Evolutionary conservation across 2,329 filamentous ascomycete species (phyloP).

Genomic region (Fusarium goolgardi): DNA sequence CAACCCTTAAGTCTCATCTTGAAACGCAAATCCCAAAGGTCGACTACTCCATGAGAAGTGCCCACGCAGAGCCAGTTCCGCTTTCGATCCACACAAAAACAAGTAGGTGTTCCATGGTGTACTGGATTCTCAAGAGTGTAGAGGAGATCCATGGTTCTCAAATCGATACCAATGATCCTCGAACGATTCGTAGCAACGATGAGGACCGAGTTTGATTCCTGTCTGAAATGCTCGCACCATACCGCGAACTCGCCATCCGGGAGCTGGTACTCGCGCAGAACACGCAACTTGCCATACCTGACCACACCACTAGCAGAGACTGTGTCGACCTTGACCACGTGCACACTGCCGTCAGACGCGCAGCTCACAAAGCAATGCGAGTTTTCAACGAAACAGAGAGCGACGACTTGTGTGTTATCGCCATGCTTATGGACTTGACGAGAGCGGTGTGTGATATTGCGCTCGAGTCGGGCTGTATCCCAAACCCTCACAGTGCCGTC

Average conservation of each 20-base stretch:
- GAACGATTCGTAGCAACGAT: constrained; percentile 88
- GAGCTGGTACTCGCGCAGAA: constrained; percentile 85
- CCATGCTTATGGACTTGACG: constrained; percentile 85
- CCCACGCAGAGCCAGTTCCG: constrained; percentile 92
- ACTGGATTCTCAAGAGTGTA: constrained; percentile 88
- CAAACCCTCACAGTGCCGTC: constrained; percentile 93
- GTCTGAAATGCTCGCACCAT: constrained; percentile 92
- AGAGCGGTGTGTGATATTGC: constrained; percentile 88
- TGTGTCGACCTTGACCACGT: constrained; percentile 84
- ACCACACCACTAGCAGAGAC: constrained; percentile 61
- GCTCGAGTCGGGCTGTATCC: constrained; percentile 90
- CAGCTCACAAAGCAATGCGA: constrained; percentile 95
- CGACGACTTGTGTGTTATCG: constrained; percentile 77
- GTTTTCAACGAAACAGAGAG: constrained; percentile 90
- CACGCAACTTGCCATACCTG: constrained; percentile 81
- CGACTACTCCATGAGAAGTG: constrained; percentile 91
- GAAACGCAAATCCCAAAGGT: constrained; percentile 98
- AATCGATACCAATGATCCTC: constrained; percentile 83
- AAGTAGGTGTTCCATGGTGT: constrained; percentile 90
- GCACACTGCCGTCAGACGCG: constrained; percentile 88
- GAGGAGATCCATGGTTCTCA: constrained; percentile 85
- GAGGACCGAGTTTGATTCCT: constrained; percentile 83
- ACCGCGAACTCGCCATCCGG: constrained; percentile 79
- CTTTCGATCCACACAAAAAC: constrained; percentile 87
- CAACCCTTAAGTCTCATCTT: constrained; percentile 86